phyloP scores from a whole-genome alignment of 306 rosid species.

The Lathyrus aphaca region DNA sequence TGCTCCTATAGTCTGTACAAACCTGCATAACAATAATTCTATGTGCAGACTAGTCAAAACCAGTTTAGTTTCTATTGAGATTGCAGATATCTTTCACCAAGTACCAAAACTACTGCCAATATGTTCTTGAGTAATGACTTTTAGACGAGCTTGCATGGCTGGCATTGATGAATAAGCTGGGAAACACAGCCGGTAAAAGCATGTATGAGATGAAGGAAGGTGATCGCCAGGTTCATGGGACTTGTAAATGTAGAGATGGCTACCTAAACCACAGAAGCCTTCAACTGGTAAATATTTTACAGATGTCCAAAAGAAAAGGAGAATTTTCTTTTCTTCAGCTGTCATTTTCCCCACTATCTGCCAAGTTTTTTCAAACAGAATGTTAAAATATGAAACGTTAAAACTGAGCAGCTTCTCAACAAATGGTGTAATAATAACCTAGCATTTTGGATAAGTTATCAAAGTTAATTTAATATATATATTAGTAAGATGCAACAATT shows the following conservation, averaged over 20 bases:
- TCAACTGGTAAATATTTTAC: conserved; percentile 85
- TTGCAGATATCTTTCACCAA: conserved; percentile 49
- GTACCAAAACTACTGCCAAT: conserved; percentile 77
- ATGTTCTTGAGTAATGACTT: conserved; percentile 83
- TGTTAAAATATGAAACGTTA: conserved; percentile 3
- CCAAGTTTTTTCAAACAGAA: conserved; percentile 55
- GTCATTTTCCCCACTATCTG: conserved; percentile 85
- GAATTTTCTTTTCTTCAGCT: conserved; percentile 77
- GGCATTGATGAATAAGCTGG: conserved; percentile 72
- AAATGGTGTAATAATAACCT: background rate
- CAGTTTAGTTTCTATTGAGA: conserved; percentile 42
- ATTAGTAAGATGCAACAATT: conserved; percentile 4
- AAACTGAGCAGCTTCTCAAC: conserved; percentile 24
- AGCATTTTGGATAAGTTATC: background rate
- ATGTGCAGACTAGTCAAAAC: conserved; percentile 74
- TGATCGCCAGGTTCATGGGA: conserved; percentile 57
- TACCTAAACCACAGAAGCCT: conserved; percentile 82
- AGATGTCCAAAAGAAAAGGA: conserved; percentile 92
- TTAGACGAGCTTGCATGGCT: conserved; percentile 65
- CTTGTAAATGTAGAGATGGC: conserved; percentile 70
- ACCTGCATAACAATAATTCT: conserved; percentile 45
- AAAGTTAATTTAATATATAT: background rate
- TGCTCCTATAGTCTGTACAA: conserved; percentile 70
- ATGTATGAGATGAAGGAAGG: conserved; percentile 90
- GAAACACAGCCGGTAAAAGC: conserved; percentile 82